Base-by-base conservation (phyloP, 2,329 filamentous ascomycete species). In the Arthrobotrys musiformis region DNA sequence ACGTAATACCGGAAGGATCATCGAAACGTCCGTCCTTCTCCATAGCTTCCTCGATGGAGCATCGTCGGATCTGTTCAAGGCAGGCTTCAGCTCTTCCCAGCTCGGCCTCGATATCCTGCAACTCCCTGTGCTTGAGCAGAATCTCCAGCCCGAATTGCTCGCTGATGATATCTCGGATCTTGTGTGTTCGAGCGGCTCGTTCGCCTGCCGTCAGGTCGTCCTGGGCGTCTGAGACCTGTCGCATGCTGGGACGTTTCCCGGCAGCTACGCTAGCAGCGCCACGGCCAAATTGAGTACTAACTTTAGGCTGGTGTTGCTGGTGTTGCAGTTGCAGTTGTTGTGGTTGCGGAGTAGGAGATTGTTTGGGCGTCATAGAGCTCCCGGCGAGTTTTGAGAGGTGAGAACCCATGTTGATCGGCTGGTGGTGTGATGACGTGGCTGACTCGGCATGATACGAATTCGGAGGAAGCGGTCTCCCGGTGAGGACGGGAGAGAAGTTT, bases 51-150 rank as follows among this genome's bases (percentile, higher is more conserved):
- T 77, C 66, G 33, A 98, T 87, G 82, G 95, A 91, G 84, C 94
- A 97, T 77, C 95, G 90, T 81, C 95, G 92, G 79, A 99, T 86
- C 85, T 98, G 95, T 85, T 99, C 95, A 80, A 98, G 87, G 9
- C 94, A 93, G 79, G 94, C 86, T 85, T 98, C 94, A 82, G 94
- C 97, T 85, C 97, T 98, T 79, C 93, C 94, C 79, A 98, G 88
- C 85, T 98, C 95, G 84, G 97, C 93, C 82, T 98, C 93, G 83
- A 98, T 97, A 80, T 97, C 87, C 70, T 94, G 92, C 75, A 98
- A 85, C 85, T 99, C 95, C 81, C 95, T 90, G 84, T 99, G 95
- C 86, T 97, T 98, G 83, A 96, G 86, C 79, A 98, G 85, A 64
- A 98, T 94, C 85, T 97, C 94, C 79, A 95, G 89, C 81, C 93